phyloP scores from a whole-genome alignment of 768 basidiomycete species.

The Leccinum rimulosum region DNA sequence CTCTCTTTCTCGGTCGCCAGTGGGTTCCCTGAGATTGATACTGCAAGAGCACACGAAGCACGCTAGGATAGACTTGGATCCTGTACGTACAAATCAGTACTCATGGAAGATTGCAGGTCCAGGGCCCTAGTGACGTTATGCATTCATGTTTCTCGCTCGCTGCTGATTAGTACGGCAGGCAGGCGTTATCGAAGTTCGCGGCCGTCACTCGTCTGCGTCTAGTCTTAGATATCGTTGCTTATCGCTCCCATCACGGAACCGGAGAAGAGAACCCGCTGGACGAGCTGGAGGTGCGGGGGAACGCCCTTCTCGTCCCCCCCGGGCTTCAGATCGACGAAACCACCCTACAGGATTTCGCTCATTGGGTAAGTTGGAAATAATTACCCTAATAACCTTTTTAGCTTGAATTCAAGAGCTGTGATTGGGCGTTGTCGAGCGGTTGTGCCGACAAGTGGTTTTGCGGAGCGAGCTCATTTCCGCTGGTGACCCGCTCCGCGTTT shows the following conservation, averaged over 20 bases:
- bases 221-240: not conserved
- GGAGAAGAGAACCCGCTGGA: not conserved
- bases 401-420: not conserved
- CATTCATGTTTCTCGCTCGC: not conserved
- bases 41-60: not conserved
- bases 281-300: not conserved
- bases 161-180: not conserved
- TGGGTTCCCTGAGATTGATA: not conserved
- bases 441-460: not conserved
- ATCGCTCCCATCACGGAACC: not conserved
- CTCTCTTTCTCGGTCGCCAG: not conserved
- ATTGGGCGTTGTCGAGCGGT: not conserved
- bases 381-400: not conserved
- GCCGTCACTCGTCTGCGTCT: not conserved
- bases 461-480: not conserved
- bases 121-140: not conserved
- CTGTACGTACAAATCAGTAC: not conserved
- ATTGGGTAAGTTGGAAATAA: not conserved
- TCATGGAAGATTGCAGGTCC: not conserved
- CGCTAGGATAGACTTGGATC: not conserved
- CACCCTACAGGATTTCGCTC: not conserved
- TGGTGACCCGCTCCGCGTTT: not conserved
- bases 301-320: not conserved
- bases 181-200: not conserved
- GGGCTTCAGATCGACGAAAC: not conserved